A percentile compares a stretch with the other conserved stretches of the same genome.
phyloP scores from a whole-genome alignment of 2,329 filamentous ascomycete species.

The Hypoxylon sp. region DNA sequence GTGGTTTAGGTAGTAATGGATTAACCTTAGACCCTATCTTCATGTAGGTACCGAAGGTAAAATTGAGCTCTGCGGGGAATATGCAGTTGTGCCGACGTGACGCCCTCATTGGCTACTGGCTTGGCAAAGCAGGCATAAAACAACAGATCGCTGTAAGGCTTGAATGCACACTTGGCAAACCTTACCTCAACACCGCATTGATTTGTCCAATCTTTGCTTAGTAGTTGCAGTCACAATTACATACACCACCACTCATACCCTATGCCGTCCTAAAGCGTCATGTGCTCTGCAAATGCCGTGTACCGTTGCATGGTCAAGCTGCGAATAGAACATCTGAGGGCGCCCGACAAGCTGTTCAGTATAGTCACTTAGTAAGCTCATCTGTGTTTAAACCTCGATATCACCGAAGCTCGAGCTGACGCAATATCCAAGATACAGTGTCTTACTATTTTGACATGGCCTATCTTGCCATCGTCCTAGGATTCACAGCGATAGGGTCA shows the following conservation, averaged over 20 bases:
- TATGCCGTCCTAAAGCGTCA: neutral
- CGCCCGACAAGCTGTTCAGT: neutral
- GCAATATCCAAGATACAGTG: constrained; percentile 2
- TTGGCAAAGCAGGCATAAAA: constrained; percentile 6
- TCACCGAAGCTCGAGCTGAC: neutral
- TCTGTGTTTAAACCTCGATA: neutral
- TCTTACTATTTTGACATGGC: constrained; percentile 44
- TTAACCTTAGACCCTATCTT: neutral
- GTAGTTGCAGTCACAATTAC: constrained; percentile 16
- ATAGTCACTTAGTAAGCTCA: constrained; percentile 27
- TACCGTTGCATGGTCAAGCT: neutral
- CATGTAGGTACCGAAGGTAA: constrained; percentile 27
- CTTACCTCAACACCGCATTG: constrained; percentile 22
- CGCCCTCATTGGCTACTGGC: constrained; percentile 1
- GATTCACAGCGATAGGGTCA: constrained; percentile 43
- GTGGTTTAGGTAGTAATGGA: too few species aligned
- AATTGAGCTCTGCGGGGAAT: constrained; percentile 17
- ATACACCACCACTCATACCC: constrained; percentile 6
- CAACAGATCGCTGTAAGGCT: constrained; percentile 16
- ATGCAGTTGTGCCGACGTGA: neutral
- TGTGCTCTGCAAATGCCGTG: constrained; percentile 6
- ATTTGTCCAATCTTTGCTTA: constrained; percentile 4
- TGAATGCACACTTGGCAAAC: constrained; percentile 17
- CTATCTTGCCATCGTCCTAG: constrained; percentile 47
- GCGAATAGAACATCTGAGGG: neutral